These are phyloP conservation scores for Monsonia emarginata DNA, from an alignment of 441 rosid species.

Conservation along the genomic window DNA sequence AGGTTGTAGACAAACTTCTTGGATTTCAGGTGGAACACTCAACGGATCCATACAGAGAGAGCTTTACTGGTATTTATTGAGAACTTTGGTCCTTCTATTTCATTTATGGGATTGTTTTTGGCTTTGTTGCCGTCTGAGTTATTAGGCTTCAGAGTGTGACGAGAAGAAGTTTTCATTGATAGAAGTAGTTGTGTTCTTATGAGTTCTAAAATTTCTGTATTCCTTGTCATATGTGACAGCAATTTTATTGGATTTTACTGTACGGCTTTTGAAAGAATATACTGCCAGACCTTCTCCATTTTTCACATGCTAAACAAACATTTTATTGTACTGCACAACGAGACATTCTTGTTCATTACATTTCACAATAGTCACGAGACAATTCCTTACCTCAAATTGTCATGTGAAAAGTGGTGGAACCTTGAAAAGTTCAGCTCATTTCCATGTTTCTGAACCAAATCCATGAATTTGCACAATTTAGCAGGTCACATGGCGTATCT, in stretches of 20 bases:
- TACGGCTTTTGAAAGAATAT: background rate
- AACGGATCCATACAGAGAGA: conserved; percentile 40
- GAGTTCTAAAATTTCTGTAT: background rate
- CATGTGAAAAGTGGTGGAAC: background rate
- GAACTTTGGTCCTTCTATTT: background rate
- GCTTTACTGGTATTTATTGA: conserved; percentile 43
- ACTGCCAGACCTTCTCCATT: background rate
- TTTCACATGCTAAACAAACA: background rate
- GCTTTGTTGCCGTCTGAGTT: background rate
- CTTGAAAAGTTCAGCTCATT: background rate
- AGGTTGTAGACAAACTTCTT: conserved; percentile 31
- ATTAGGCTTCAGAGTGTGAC: background rate
- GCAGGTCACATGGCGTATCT: conserved; percentile 51
- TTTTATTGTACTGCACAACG: background rate
- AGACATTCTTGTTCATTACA: background rate
- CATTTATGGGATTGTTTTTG: background rate
- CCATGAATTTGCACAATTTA: conserved; percentile 7
- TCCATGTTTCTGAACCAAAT: background rate
- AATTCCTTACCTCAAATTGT: background rate
- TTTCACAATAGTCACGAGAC: conserved; percentile 1
- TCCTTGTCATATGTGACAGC: background rate
- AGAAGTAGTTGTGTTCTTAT: background rate
- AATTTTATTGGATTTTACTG: background rate
- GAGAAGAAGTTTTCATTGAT: background rate
- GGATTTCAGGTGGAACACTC: conserved; percentile 31